Conservation (phyloP, 345 rosid species). For the Populus simonii region DNA sequence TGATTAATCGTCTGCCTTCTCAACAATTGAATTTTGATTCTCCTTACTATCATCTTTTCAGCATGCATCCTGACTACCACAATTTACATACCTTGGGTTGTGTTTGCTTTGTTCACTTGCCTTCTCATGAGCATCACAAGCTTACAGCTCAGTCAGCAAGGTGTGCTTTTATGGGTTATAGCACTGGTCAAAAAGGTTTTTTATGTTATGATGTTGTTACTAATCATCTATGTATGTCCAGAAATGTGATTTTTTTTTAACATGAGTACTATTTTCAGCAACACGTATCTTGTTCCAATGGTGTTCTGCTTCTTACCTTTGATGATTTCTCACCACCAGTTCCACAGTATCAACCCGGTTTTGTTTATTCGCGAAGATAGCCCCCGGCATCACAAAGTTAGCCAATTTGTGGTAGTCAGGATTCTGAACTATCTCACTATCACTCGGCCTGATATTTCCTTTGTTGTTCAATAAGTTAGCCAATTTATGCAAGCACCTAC, state of each 20-base stretch:
- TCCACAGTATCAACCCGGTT: too few species aligned
- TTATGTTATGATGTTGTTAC: background rate
- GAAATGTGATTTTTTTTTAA: too few species aligned
- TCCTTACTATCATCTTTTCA: background rate
- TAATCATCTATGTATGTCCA: background rate
- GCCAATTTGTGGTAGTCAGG: too few species aligned
- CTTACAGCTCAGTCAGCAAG: background rate
- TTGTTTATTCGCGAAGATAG: too few species aligned
- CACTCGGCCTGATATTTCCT: background rate
- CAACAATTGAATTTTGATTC: background rate
- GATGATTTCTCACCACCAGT: background rate
- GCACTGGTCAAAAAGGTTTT: background rate
- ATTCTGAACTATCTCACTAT: background rate
- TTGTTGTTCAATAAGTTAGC: background rate
- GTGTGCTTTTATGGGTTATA: background rate
- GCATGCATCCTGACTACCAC: background rate
- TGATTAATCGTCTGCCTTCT: background rate
- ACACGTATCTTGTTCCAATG: too few species aligned
- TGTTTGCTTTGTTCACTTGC: background rate
- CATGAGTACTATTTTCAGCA: too few species aligned
- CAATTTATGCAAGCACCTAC: too few species aligned
- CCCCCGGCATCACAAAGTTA: too few species aligned
- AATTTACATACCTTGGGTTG: background rate
- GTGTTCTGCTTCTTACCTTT: too few species aligned
- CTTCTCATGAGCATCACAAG: background rate